Conservation (phyloP, 2,329 filamentous ascomycete genomes). For the Calycina marina region DNA sequence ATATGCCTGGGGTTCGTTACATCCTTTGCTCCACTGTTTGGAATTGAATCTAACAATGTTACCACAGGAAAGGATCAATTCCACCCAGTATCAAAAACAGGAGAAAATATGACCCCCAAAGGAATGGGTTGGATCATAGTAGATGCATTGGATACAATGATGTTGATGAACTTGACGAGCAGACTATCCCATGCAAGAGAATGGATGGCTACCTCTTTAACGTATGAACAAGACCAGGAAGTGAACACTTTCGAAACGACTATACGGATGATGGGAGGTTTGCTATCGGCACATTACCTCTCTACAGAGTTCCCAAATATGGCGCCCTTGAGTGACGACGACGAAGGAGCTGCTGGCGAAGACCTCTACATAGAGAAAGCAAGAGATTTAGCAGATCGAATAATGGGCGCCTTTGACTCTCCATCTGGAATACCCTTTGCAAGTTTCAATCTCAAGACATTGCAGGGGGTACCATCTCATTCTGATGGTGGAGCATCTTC, state of each 20-base stretch:
- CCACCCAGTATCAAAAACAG: constrained; percentile 65
- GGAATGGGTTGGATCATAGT: constrained; percentile 98
- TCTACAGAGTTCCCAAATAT: constrained; percentile 69
- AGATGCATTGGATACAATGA: constrained; percentile 89
- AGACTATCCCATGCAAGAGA: constrained; percentile 72
- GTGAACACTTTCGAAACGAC: constrained; percentile 98
- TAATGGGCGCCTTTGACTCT: constrained; percentile 80
- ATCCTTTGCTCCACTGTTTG: constrained; percentile 1
- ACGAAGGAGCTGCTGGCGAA: constrained; percentile 60
- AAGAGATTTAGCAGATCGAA: constrained; percentile 75
- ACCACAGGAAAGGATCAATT: constrained; percentile 65
- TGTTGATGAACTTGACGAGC: constrained; percentile 92
- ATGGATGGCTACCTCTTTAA: constrained; percentile 71
- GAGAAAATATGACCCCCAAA: constrained; percentile 70
- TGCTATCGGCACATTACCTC: constrained; percentile 90
- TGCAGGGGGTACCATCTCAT: constrained; percentile 65
- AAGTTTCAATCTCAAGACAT: constrained; percentile 73
- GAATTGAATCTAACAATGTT: neutral
- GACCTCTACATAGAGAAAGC: constrained; percentile 95
- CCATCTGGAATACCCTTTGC: constrained; percentile 77
- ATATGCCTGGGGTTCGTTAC: constrained; percentile 70
- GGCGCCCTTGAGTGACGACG: constrained; percentile 58
- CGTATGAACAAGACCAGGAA: constrained; percentile 85
- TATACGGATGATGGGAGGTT: constrained; percentile 88
- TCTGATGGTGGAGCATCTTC: constrained; percentile 78